Evolutionary conservation across 1,284 basidiomycete genomes (phyloP).

Genomic region (Trichosporon faecale): DNA sequence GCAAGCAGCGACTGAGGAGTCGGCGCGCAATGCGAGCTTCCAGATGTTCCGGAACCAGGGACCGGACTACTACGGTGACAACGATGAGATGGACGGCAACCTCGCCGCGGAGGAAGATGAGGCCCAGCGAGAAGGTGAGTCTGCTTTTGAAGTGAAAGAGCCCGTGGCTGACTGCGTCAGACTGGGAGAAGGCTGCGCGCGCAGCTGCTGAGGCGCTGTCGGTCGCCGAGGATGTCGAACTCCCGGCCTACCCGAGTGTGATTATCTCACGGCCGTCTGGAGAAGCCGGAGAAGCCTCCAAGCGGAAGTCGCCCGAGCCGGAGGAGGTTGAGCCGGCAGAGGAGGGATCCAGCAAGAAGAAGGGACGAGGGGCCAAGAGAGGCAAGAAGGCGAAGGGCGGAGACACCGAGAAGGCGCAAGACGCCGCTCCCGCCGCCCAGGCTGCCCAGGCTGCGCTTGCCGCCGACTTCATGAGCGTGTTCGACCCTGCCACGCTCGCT

Average conservation of each 20-base stretch:
- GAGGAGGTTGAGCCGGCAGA: constrained; percentile 14
- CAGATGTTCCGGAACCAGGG: constrained; percentile 86
- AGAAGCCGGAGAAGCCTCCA: constrained; percentile 17
- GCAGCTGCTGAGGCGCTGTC: constrained; percentile 28
- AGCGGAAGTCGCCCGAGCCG: constrained; percentile 18
- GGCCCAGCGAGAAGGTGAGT: constrained; percentile 70
- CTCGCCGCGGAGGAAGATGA: constrained; percentile 69
- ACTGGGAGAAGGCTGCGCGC: constrained; percentile 63
- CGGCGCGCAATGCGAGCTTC: constrained; percentile 67
- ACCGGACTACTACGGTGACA: constrained; percentile 85
- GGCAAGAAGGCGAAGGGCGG: constrained; percentile 46
- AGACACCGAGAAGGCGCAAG: constrained; percentile 61
- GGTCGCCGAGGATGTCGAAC: constrained; percentile 12
- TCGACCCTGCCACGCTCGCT: constrained; percentile 67
- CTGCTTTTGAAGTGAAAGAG: too few relatives aligned
- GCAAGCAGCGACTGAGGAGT: constrained; percentile 79
- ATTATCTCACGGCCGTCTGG: not conserved
- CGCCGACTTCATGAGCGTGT: constrained; percentile 64
- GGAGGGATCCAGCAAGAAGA: not conserved
- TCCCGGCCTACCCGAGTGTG: constrained; percentile 19
- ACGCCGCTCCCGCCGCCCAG: constrained; percentile 24
- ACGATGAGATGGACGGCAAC: constrained; percentile 73
- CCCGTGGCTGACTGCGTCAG: too few relatives aligned
- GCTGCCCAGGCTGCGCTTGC: constrained; percentile 29
- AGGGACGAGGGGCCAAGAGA: constrained; percentile 14